Conservation (phyloP, 2,329 filamentous ascomycete species). For the Phaeosphaeria sp. region DNA sequence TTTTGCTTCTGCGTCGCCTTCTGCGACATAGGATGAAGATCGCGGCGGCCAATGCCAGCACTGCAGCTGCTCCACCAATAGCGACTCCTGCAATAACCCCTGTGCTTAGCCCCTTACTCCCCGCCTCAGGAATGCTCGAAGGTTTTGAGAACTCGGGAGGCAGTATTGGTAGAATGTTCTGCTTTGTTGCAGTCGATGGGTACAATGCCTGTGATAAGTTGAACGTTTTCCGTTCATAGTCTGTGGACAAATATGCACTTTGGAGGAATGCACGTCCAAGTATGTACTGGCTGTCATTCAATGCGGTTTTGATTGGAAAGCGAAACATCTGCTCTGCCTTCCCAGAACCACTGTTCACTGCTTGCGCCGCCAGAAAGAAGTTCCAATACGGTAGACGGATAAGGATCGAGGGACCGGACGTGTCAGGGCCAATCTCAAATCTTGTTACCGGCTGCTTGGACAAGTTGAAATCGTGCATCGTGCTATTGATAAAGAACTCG, state of each 20-base stretch:
- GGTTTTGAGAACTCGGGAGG: slow-evolving; percentile 6
- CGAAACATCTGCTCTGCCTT: slow-evolving; percentile 36
- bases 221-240: slow-evolving; percentile 42
- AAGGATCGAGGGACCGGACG: slow-evolving; percentile 29
- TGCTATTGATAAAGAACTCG: slow-evolving; percentile 49
- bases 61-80: slow-evolving; percentile 18
- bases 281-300: slow-evolving; percentile 46
- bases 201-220: slow-evolving; percentile 57
- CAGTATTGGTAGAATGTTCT: slow-evolving; percentile 48
- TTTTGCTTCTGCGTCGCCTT: slow-evolving; percentile 5
- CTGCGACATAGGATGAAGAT: slow-evolving; percentile 23
- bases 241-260: slow-evolving; percentile 49
- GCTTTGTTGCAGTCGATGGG: slow-evolving; percentile 50
- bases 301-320: slow-evolving; percentile 48
- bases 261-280: slow-evolving; percentile 51
- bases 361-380: slow-evolving; percentile 42
- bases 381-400: slow-evolving; percentile 49
- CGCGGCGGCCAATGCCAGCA: background rate
- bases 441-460: slow-evolving; percentile 40
- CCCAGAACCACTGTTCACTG: slow-evolving; percentile 3
- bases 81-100: slow-evolving; percentile 36
- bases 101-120: slow-evolving; percentile 13
- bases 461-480: slow-evolving; percentile 38
- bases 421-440: slow-evolving; percentile 38
- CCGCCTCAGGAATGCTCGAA: slow-evolving; percentile 1